Percentiles rank a stretch among this genome's conserved stretches.
These are phyloP conservation scores for Phytophthora fragariaefolia DNA, from an alignment of 352 stramenopile species.

Conservation along the genomic window DNA sequence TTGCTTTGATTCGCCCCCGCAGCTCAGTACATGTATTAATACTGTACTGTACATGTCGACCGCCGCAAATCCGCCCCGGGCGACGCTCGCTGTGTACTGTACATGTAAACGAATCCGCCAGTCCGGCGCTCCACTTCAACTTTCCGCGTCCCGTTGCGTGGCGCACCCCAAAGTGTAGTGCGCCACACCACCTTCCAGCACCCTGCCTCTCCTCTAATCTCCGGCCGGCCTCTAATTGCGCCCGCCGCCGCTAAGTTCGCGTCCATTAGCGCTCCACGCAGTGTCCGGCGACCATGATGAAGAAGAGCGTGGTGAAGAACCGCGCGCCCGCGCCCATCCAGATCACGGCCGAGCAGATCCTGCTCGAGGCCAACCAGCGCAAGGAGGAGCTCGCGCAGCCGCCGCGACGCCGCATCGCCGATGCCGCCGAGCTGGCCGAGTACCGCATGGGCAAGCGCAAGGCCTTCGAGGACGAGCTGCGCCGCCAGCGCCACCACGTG, in stretches of 20 bases:
- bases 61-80: background rate
- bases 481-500: conserved; percentile 95
- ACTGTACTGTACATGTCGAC: background rate
- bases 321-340: conserved; percentile 98
- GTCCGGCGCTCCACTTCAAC: conserved; percentile 8
- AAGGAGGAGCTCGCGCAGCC: conserved; percentile 82
- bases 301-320: conserved; percentile 96
- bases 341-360: conserved; percentile 99
- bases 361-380: conserved; percentile 93
- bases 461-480: conserved; percentile 96
- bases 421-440: conserved; percentile 92
- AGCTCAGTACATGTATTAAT: background rate
- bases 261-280: too few relatives aligned
- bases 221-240: too few relatives aligned
- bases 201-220: conserved; percentile 3
- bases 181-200: conserved; percentile 2
- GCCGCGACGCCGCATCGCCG: conserved; percentile 84
- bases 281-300: conserved; percentile 74
- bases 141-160: background rate
- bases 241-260: conserved; percentile 16
- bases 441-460: conserved; percentile 94
- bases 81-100: background rate
- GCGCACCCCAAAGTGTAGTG: background rate
- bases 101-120: background rate
- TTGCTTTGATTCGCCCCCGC: too few relatives aligned